These are phyloP conservation scores for Epichloe baconii DNA, from an alignment of 2,329 filamentous ascomycete genomes.

Conservation along the genomic window DNA sequence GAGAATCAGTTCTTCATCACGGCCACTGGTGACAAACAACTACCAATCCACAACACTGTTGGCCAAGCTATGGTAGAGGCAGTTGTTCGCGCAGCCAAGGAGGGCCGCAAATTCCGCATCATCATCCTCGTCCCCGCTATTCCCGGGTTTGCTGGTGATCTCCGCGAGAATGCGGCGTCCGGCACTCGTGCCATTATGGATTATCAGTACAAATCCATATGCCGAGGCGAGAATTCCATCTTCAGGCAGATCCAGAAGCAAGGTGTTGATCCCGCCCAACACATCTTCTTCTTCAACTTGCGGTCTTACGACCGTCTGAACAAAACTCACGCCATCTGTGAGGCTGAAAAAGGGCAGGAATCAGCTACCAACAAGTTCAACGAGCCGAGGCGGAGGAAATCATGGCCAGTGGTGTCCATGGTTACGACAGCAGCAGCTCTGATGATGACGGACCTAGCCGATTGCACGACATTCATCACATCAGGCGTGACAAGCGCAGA, in stretches of 20 bases:
- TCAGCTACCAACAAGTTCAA: slow-evolving; percentile 77
- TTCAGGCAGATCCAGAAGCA: slow-evolving; percentile 60
- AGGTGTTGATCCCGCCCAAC: slow-evolving; percentile 62
- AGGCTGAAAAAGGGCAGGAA: slow-evolving; percentile 69
- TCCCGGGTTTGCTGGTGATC: slow-evolving; percentile 85
- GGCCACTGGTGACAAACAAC: slow-evolving; percentile 77
- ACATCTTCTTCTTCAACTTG: slow-evolving; percentile 91
- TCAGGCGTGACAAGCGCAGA: slow-evolving; percentile 20
- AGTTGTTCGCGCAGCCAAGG: slow-evolving; percentile 65
- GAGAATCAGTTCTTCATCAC: slow-evolving; percentile 99
- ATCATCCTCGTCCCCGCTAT: slow-evolving; percentile 86
- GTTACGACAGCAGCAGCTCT: slow-evolving; percentile 30
- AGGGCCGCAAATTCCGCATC: slow-evolving; percentile 76
- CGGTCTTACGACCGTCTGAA: slow-evolving; percentile 88
- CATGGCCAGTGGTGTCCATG: slow-evolving; percentile 63
- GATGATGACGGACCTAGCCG: slow-evolving; percentile 4
- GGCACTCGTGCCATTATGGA: slow-evolving; percentile 96
- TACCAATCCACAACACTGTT: slow-evolving; percentile 76
- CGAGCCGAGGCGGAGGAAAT: slow-evolving; percentile 80
- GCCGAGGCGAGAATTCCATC: slow-evolving; percentile 82
- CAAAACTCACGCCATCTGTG: slow-evolving; percentile 58
- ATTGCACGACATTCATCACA: slow-evolving; percentile 1
- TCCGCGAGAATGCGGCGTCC: slow-evolving; percentile 67
- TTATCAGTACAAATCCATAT: slow-evolving; percentile 95
- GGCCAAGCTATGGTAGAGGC: slow-evolving; percentile 86